Evolutionary conservation across 768 basidiomycete genomes (phyloP).

Genomic region (Inosperma sp.): DNA sequence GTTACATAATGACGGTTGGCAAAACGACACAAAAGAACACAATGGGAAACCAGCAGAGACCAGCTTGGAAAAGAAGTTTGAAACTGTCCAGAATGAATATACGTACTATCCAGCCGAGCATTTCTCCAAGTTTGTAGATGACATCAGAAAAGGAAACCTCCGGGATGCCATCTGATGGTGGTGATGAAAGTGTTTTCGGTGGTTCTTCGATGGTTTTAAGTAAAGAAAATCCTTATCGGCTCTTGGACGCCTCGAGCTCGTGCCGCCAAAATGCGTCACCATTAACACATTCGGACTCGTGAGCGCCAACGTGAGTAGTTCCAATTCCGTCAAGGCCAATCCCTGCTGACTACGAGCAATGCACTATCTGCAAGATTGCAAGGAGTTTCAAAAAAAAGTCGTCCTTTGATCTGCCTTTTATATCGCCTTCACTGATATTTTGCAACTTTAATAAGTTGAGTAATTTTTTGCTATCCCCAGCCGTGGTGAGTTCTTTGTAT

Average conservation of each 20-base stretch:
- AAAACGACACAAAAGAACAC: not conserved
- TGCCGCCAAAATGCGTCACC: constrained; percentile 32
- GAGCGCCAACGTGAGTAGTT: constrained; percentile 30
- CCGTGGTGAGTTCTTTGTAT: no score
- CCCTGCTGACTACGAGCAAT: constrained; percentile 19
- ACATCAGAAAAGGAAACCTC: no score
- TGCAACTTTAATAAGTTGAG: no score
- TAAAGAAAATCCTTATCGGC: constrained; percentile 6
- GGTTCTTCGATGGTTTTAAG: no score
- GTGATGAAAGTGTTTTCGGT: no score
- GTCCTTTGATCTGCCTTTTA: constrained; percentile 31
- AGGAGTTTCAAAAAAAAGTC: constrained; percentile 28
- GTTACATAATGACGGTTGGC: not conserved
- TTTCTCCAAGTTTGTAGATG: no score
- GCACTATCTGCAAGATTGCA: constrained; percentile 29
- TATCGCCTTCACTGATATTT: no score
- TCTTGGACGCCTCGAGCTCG: constrained; percentile 25
- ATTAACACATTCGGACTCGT: constrained; percentile 24
- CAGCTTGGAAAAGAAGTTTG: not conserved
- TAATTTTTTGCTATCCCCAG: no score
- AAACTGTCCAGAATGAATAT: no score
- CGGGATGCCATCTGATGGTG: not conserved
- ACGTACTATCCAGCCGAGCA: no score
- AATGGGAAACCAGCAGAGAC: not conserved
- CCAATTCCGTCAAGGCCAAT: constrained; percentile 29